phyloP scores from a whole-genome alignment of 2,329 filamentous ascomycete genomes.

The Claviceps sp. region DNA sequence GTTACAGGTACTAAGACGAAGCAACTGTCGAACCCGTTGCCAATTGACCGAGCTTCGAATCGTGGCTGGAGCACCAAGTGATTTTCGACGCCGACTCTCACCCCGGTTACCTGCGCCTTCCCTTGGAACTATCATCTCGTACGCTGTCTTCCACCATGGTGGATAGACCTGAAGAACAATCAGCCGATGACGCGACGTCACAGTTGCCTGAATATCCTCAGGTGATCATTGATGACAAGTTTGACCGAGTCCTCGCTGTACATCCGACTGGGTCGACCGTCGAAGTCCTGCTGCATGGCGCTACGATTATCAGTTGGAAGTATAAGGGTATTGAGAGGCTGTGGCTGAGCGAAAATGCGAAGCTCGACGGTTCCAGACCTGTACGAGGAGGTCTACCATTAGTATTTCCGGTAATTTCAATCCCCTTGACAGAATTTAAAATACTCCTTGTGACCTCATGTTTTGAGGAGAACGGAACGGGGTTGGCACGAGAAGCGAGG shows the following conservation, averaged over 20 bases:
- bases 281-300: constrained; percentile 77
- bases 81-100: not conserved
- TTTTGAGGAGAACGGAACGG: not conserved
- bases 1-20: no score
- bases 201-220: constrained; percentile 61
- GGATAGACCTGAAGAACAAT: constrained; percentile 74
- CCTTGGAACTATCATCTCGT: no score
- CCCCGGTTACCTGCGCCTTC: not conserved
- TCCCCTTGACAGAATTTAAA: not conserved
- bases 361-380: constrained; percentile 75
- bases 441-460: not conserved
- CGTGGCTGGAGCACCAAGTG: not conserved
- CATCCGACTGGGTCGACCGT: constrained; percentile 80
- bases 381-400: constrained; percentile 86
- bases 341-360: constrained; percentile 69
- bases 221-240: constrained; percentile 60
- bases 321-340: constrained; percentile 69
- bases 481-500: not conserved
- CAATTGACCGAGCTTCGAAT: not conserved
- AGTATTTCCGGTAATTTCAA: constrained; percentile 67
- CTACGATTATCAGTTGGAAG: constrained; percentile 91
- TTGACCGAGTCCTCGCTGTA: constrained; percentile 55
- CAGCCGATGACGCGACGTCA: constrained; percentile 60
- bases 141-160: constrained; percentile 38
- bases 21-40: no score